Conservation (phyloP, 2,329 filamentous ascomycete species). For the Pyricularia pennisetigena region DNA sequence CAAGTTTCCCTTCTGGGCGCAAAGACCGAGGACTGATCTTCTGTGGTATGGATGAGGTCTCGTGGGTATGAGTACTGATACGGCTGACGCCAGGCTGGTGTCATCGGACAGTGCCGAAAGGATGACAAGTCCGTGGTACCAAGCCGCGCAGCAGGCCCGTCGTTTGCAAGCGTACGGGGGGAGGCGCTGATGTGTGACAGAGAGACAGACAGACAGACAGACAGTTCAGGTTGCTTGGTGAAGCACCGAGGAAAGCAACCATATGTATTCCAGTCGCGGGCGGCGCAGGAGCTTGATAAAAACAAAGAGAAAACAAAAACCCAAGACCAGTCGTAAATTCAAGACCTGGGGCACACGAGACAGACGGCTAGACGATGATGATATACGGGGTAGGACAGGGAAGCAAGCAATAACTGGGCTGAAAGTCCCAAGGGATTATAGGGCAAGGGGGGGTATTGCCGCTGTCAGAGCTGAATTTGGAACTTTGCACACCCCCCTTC, state of each 20-base stretch:
- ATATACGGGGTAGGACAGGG: not conserved
- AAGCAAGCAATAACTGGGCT: constrained; percentile 1
- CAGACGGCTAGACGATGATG: not conserved
- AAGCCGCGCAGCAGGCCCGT: not conserved
- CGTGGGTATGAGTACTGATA: not conserved
- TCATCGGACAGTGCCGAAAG: not conserved
- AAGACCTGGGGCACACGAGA: not conserved
- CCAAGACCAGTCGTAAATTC: not conserved
- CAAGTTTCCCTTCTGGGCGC: not conserved
- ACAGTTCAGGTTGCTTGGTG: not conserved
- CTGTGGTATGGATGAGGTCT: not conserved
- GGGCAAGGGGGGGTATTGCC: not conserved
- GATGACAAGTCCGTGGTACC: not conserved
- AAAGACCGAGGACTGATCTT: not conserved
- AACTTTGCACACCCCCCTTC: not conserved
- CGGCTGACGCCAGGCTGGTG: not conserved
- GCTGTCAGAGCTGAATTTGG: not conserved
- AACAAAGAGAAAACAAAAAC: not conserved
- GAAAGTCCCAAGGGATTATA: not conserved
- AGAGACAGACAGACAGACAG: too few species aligned
- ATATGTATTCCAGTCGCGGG: not conserved
- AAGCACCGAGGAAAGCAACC: not conserved
- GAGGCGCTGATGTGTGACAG: not conserved
- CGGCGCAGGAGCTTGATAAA: not conserved
- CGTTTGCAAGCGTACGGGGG: not conserved